phyloP scores from a whole-genome alignment of 495 filamentous ascomycete genomes.

The Neurospora sp. region DNA sequence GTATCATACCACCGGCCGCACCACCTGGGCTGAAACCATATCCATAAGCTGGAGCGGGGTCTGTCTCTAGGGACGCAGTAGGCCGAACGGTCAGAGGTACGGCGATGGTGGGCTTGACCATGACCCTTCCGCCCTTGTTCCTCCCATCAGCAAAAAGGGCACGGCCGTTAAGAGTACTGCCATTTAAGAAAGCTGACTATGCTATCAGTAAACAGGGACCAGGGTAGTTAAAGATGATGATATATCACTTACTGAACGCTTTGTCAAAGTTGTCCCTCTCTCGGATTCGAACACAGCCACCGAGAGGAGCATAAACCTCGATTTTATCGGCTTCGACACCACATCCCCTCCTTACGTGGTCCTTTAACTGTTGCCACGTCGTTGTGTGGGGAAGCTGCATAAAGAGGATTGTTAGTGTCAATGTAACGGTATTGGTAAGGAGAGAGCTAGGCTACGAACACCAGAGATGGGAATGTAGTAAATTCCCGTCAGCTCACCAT shows the following conservation, averaged over 20 bases:
- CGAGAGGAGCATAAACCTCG: conserved; percentile 12
- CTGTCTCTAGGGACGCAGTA: background rate
- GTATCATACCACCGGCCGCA: background rate
- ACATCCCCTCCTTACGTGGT: background rate
- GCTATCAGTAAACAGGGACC: background rate
- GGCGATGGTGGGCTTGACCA: conserved; percentile 1
- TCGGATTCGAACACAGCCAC: conserved; percentile 12
- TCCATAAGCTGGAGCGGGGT: background rate
- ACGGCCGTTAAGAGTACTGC: conserved; percentile 11
- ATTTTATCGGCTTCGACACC: conserved; percentile 11
- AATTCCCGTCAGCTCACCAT: conserved; percentile 9
- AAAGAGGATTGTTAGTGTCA: background rate
- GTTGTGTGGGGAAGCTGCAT: conserved; percentile 12
- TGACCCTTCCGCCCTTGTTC: conserved; percentile 5
- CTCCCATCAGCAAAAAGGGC: conserved; percentile 11
- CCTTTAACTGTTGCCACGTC: conserved; percentile 15
- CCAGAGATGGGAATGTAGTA: conserved; percentile 17
- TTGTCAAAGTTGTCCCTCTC: conserved; percentile 15
- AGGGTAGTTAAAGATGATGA: background rate
- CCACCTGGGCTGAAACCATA: background rate
- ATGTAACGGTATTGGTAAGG: background rate
- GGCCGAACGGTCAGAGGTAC: background rate
- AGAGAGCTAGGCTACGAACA: conserved; percentile 4
- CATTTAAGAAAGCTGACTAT: conserved; percentile 9
- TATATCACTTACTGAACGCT: conserved; percentile 8